Percentiles rank a stretch among this genome's conserved stretches.
phyloP scores from a whole-genome alignment of 352 stramenopile genomes.

The Peronosclerospora sorghi region DNA sequence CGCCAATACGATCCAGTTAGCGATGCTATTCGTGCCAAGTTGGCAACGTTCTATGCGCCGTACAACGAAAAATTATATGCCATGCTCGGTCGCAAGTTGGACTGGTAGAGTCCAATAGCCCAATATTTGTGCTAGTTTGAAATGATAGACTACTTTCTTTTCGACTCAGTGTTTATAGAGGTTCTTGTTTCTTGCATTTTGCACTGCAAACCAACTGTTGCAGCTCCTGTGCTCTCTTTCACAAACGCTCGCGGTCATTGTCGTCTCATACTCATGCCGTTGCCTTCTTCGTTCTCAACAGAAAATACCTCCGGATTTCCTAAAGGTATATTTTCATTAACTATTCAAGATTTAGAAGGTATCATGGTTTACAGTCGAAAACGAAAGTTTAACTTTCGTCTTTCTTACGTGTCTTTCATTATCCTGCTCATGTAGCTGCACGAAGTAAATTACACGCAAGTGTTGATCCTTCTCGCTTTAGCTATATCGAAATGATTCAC shows the following conservation, averaged over 20 bases:
- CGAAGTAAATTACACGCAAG: conserved; percentile 32
- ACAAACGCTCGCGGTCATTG: conserved; percentile 39
- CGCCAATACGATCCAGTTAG: conserved; percentile 75
- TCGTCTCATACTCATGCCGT: conserved; percentile 6
- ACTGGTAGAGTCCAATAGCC: conserved; percentile 27
- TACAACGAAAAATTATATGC: conserved; percentile 74
- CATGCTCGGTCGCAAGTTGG: conserved; percentile 49
- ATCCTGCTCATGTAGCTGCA: conserved; percentile 9
- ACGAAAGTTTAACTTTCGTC: conserved; percentile 10
- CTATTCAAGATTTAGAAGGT: no score
- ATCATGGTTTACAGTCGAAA: no score
- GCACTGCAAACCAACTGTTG: conserved; percentile 56
- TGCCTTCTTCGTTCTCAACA: no score
- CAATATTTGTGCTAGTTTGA: not conserved
- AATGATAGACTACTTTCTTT: conserved; percentile 13
- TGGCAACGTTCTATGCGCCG: conserved; percentile 67
- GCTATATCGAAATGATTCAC: conserved; percentile 33
- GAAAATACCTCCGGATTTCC: no score
- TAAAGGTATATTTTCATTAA: no score
- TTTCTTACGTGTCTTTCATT: conserved; percentile 28
- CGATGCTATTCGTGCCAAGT: conserved; percentile 34
- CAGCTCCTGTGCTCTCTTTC: conserved; percentile 47
- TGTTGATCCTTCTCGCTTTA: conserved; percentile 54
- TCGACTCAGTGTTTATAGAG: conserved; percentile 19
- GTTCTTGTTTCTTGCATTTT: conserved; percentile 28